phyloP scores from a whole-genome alignment of 306 rosid genomes.

The Cicer cuneatum region DNA sequence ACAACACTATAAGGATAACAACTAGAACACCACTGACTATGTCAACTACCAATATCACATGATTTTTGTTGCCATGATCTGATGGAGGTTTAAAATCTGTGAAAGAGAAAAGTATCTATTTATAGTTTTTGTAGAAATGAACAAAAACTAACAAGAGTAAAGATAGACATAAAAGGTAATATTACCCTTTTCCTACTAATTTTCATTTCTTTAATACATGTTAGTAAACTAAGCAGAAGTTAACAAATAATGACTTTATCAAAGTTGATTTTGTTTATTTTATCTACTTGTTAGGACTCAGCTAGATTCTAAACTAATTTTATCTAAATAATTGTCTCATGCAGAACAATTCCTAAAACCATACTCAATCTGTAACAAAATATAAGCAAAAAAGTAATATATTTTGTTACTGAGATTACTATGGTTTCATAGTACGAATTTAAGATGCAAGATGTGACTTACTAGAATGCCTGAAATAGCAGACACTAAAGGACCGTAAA shows the following conservation, averaged over 20 bases:
- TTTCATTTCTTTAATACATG: constrained; percentile 21
- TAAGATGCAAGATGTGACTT: constrained; percentile 51
- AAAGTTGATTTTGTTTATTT: not conserved
- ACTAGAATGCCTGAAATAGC: constrained; percentile 92
- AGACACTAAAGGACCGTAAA: constrained; percentile 87
- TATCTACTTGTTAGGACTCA: not conserved
- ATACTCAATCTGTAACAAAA: too few species aligned
- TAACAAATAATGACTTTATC: not conserved
- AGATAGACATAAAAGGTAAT: constrained; percentile 20
- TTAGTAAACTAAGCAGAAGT: constrained; percentile 1
- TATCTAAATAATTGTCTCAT: too few species aligned
- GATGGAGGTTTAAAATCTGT: constrained; percentile 80
- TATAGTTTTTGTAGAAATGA: constrained; percentile 39
- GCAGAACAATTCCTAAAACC: too few species aligned
- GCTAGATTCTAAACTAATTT: not conserved
- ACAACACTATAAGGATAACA: constrained; percentile 55
- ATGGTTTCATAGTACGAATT: too few species aligned
- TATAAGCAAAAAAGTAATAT: too few species aligned
- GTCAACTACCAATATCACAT: constrained; percentile 42
- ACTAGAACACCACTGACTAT: constrained; percentile 49
- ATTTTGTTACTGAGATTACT: too few species aligned
- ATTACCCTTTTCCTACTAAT: constrained; percentile 31
- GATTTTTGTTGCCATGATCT: constrained; percentile 37
- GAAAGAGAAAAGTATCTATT: constrained; percentile 36
- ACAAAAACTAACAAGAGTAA: constrained; percentile 19